phyloP scores from a whole-genome alignment of 2,329 filamentous ascomycete genomes.

The Aspergillus brunneoviolaceus region DNA sequence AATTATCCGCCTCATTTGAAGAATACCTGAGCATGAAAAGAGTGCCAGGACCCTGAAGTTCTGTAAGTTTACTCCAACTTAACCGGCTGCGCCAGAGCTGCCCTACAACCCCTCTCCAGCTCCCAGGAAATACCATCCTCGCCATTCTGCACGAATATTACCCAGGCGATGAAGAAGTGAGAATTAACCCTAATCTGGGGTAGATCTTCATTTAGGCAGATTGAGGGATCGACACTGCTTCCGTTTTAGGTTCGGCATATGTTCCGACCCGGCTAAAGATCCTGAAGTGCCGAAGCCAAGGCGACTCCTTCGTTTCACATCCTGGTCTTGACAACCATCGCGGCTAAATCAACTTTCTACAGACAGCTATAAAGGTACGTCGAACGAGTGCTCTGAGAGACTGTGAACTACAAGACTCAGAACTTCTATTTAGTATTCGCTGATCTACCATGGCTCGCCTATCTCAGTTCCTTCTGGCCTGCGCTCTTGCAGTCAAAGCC shows the following conservation, averaged over 20 bases:
- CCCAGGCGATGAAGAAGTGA: background rate
- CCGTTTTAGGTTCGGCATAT: background rate
- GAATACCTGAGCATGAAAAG: too few relatives aligned
- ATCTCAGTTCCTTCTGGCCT: slow-evolving; percentile 23
- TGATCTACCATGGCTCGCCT: slow-evolving; percentile 27
- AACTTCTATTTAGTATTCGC: background rate
- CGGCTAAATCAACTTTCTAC: background rate
- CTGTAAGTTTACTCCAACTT: background rate
- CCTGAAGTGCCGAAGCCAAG: background rate
- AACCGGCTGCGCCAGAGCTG: background rate
- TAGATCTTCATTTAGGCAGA: background rate
- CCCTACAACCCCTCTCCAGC: background rate
- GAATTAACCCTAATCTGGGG: background rate
- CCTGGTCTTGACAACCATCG: background rate
- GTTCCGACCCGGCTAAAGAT: background rate
- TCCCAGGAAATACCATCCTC: background rate
- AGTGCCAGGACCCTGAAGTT: background rate
- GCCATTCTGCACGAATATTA: background rate
- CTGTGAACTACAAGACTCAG: too few relatives aligned
- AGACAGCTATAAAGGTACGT: background rate
- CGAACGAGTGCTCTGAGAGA: too few relatives aligned
- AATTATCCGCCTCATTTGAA: too few relatives aligned
- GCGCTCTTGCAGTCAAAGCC: slow-evolving; percentile 21
- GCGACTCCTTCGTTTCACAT: background rate
- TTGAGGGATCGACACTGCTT: background rate